These are phyloP conservation scores for Eucalyptus shirleyi DNA, from an alignment of 345 rosid species.

Conservation along the genomic window DNA sequence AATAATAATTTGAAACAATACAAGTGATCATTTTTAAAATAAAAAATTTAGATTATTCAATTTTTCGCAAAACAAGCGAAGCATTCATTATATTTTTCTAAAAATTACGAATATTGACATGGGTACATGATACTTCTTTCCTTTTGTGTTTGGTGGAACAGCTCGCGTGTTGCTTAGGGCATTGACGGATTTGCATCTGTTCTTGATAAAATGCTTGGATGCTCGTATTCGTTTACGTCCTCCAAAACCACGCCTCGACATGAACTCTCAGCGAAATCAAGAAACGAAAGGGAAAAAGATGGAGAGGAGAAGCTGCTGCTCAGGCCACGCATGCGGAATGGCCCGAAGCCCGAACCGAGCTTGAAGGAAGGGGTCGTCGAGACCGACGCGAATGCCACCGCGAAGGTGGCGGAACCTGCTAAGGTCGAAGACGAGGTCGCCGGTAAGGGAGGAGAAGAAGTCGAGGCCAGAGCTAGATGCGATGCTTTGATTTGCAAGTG, in stretches of 20 bases:
- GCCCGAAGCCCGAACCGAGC: neutral
- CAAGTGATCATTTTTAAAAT: accelerated
- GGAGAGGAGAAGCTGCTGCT: neutral
- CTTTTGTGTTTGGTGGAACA: neutral
- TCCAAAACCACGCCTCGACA: neutral
- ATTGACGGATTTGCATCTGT: neutral
- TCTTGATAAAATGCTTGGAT: neutral
- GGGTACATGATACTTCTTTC: neutral
- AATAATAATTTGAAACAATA: accelerated
- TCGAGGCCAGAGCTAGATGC: neutral
- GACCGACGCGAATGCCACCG: accelerated
- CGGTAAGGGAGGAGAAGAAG: neutral
- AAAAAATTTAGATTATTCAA: too few relatives aligned
- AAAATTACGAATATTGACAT: neutral
- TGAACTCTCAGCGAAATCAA: neutral
- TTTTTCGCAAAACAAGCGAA: accelerated
- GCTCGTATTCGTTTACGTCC: neutral
- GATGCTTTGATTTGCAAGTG: neutral
- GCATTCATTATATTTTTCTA: neutral
- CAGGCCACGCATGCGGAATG: neutral
- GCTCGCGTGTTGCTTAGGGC: neutral
- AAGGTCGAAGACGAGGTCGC: neutral
- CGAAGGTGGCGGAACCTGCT: neutral
- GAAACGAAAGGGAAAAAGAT: neutral
- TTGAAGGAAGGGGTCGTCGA: neutral